Conservation (phyloP, 495 filamentous ascomycete genomes). For the Aspergillus sclerotiicarbonarius region DNA sequence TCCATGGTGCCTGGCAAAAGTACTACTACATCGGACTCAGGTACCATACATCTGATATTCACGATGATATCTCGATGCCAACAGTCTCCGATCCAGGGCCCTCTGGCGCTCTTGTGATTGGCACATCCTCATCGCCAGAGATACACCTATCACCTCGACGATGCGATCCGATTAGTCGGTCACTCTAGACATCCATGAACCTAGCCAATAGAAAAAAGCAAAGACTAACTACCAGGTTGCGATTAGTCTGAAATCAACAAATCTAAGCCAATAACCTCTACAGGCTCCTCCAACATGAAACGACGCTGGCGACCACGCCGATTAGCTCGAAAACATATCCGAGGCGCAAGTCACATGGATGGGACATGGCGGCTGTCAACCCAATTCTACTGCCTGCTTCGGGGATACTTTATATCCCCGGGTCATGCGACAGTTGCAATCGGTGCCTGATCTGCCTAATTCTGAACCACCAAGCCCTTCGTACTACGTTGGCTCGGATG, state of each 20-base stretch:
- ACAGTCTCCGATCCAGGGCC: too few relatives aligned
- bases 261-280: neutral
- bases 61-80: too few relatives aligned
- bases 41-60: neutral
- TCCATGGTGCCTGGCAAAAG: neutral
- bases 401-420: conserved; percentile 5
- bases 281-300: neutral
- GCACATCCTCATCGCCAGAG: too few relatives aligned
- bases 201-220: too few relatives aligned
- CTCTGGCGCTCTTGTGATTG: too few relatives aligned
- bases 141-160: too few relatives aligned
- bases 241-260: neutral
- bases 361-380: conserved; percentile 4
- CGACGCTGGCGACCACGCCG: neutral
- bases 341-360: neutral
- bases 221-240: neutral
- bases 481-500: conserved; percentile 3
- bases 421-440: neutral
- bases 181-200: too few relatives aligned
- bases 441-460: conserved; percentile 18
- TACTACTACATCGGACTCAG: neutral
- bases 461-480: neutral
- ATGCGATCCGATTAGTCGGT: too few relatives aligned
- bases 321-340: neutral
- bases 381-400: neutral